These are phyloP conservation scores for Blastocystis sp. DNA, from an alignment of 352 stramenopile species.

Conservation along the genomic window DNA sequence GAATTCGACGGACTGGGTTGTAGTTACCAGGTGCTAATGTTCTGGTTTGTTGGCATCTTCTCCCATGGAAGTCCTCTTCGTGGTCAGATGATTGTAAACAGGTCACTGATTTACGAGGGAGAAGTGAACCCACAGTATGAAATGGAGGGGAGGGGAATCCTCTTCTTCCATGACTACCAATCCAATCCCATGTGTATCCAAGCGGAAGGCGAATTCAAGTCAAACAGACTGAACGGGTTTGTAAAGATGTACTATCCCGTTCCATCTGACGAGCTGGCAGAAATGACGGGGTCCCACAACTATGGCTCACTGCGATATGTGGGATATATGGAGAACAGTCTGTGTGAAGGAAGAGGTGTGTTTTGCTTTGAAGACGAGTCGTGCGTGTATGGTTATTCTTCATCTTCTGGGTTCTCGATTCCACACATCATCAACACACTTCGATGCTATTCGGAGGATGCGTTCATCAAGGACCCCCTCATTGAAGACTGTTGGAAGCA, in stretches of 20 bases:
- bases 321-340: not conserved
- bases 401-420: not conserved
- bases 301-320: not conserved
- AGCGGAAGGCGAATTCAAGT: not conserved
- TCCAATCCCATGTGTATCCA: not conserved
- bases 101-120: not conserved
- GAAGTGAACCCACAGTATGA: not conserved
- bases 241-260: not conserved
- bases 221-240: not conserved
- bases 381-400: not conserved
- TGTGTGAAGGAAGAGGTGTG: not conserved
- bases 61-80: not conserved
- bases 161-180: not conserved
- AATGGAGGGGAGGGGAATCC: not conserved
- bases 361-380: not conserved
- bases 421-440: not conserved
- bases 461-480: not conserved
- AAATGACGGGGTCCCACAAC: not conserved
- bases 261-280: not conserved
- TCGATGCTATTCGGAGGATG: not conserved
- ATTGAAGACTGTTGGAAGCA: not conserved
- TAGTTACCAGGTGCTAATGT: not conserved
- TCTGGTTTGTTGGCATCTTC: not conserved
- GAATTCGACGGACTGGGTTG: not conserved
- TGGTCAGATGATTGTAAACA: not conserved